Evolutionary conservation across 2,329 filamentous ascomycete species (phyloP).

Genomic region (Colletotrichum salicis): DNA sequence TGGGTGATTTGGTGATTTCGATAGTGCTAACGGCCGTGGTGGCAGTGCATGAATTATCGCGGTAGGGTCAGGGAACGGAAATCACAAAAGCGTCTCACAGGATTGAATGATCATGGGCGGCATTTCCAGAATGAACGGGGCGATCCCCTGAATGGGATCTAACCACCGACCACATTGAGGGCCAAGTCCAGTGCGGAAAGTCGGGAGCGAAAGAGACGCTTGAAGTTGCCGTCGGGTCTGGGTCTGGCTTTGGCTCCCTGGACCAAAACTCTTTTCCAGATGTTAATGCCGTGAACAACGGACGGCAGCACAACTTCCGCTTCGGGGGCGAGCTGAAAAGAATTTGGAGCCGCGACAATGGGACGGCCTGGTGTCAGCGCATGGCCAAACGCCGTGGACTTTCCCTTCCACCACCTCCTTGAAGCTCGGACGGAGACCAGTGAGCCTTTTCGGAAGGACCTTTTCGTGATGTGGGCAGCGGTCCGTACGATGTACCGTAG

Average conservation of each 20-base stretch:
- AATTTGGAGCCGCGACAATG: background rate
- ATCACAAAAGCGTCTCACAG: slow-evolving; percentile 8
- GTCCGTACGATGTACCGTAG: background rate
- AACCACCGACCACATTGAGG: background rate
- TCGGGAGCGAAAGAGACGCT: background rate
- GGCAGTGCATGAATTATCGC: slow-evolving; percentile 30
- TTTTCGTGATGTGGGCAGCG: slow-evolving; percentile 27
- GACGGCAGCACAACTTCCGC: slow-evolving; percentile 20
- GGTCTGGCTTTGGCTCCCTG: background rate
- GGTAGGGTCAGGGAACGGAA: slow-evolving; percentile 28
- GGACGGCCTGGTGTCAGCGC: slow-evolving; percentile 13
- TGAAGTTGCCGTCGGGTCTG: background rate
- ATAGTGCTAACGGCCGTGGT: slow-evolving; percentile 16
- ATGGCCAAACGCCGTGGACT: slow-evolving; percentile 10
- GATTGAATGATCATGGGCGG: slow-evolving; percentile 1
- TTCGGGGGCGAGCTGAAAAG: slow-evolving; percentile 12
- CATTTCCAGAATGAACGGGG: slow-evolving; percentile 19
- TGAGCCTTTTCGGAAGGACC: background rate
- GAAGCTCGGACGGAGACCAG: background rate
- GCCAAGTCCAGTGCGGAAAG: background rate
- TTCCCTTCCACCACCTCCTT: background rate
- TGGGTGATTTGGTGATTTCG: slow-evolving; percentile 22
- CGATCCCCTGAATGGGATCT: slow-evolving; percentile 9
- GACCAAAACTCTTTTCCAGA: slow-evolving; percentile 16
- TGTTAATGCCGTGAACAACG: slow-evolving; percentile 22